These are phyloP conservation scores for Diaporthe caulivora DNA, from an alignment of 2,329 filamentous ascomycete species.

Conservation along the genomic window DNA sequence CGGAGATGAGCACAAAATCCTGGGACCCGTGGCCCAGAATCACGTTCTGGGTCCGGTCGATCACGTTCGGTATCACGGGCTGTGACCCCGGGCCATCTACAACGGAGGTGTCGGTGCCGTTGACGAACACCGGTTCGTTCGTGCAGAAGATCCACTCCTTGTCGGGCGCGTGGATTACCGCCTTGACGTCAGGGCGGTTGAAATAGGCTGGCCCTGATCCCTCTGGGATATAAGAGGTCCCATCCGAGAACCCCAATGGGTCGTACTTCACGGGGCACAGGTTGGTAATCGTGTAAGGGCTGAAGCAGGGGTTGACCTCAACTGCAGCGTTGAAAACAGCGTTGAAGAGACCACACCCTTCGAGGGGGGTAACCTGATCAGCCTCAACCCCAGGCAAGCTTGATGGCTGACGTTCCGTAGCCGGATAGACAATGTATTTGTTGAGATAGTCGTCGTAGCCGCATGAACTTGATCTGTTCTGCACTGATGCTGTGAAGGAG, in stretches of 20 bases:
- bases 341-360: conserved; percentile 67
- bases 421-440: conserved; percentile 75
- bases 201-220: conserved; percentile 72
- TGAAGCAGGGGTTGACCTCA: conserved; percentile 78
- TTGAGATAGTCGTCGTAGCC: conserved; percentile 71
- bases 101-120: conserved; percentile 62
- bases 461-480: conserved; percentile 64
- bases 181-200: conserved; percentile 75
- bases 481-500: conserved; percentile 62
- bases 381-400: conserved; percentile 57
- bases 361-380: conserved; percentile 48
- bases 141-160: conserved; percentile 56
- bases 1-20: conserved; percentile 76
- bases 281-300: conserved; percentile 75
- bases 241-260: conserved; percentile 73
- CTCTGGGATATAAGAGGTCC: conserved; percentile 68
- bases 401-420: conserved; percentile 67
- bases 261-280: conserved; percentile 72
- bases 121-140: conserved; percentile 51
- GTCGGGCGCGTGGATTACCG: conserved; percentile 79
- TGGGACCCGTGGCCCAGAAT: conserved; percentile 79
- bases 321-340: conserved; percentile 64
- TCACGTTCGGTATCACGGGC: conserved; percentile 75
- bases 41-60: conserved; percentile 79
- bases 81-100: conserved; percentile 59